Base-by-base conservation (phyloP, 169 alveolate species). In the Plasmodium sp. region DNA sequence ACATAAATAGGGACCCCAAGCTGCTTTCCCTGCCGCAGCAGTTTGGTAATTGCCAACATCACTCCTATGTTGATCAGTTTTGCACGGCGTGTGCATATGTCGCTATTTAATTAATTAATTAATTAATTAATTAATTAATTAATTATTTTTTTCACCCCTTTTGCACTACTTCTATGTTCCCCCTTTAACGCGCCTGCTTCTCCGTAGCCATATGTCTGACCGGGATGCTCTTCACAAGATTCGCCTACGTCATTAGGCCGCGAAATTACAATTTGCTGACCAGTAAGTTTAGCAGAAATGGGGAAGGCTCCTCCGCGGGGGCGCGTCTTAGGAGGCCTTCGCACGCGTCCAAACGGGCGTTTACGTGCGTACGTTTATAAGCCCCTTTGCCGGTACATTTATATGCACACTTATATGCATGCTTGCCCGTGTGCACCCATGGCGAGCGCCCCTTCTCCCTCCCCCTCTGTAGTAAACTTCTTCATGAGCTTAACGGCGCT, bases 1-100 rank as follows among this genome's bases (percentile, higher is more conserved):
- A 98, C 58, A 94, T 98, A 56, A 95, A 97, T 83, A 97, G 98
- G 75, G 98, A 98, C 16, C 97, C 98, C 16, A 97, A 98, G 31
- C 94, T 95, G 45, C 94, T 98, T 45, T 98, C 99, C 34, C 95
- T 97, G 0, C 98, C 98, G 10, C 99, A 98, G 94, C 98, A 98
- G 86, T 48, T 96, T 67, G 99, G 98, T 95, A 94, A 79, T 88
- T 75, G 22, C 36, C n/a, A 34, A 18, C 43, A 22, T 9, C 16
- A 34, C 39, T 62, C 18, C 27, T 27, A 22, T 34, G 34, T 82
- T 31, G 14, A 22, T 43, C 14, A 27, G 10, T 82, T 82, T 82
- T 82, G 67, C 34, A 33, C 22, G 18, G 56, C 34, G 58, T 22
- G n/a, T 45, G 51, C 31, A 6, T 14, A 81, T 27, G 27, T 41